A percentile compares a stretch with the other conserved stretches of the same genome.
phyloP scores from a whole-genome alignment of 768 basidiomycete genomes.

The Boletus edulis region DNA sequence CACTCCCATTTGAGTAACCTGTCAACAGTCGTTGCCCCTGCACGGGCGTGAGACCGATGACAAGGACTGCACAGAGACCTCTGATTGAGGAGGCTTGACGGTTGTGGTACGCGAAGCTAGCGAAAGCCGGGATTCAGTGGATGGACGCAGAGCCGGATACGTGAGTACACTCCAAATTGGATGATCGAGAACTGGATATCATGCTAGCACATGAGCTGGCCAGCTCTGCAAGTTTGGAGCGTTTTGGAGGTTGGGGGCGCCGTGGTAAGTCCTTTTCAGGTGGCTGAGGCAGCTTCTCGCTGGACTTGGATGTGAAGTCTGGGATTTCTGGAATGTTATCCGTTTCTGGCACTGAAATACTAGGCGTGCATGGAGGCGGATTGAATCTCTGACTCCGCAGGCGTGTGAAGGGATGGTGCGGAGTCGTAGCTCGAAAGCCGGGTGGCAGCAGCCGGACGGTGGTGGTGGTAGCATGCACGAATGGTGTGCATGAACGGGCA shows the following conservation, averaged over 20 bases:
- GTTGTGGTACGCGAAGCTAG: slow-evolving; percentile 26
- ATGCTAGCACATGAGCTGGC: slow-evolving; percentile 63
- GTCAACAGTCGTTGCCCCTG: no score
- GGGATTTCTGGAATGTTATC: slow-evolving; percentile 57
- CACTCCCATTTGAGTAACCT: no score
- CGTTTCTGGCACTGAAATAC: slow-evolving; percentile 42
- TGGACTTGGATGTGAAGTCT: slow-evolving; percentile 50
- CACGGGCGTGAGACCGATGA: no score
- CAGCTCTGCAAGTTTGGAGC: slow-evolving; percentile 67
- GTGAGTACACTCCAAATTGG: slow-evolving; percentile 59
- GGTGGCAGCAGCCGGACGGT: no score
- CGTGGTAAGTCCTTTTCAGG: slow-evolving; percentile 24
- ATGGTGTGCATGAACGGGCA: no score
- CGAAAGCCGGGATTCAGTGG: slow-evolving; percentile 49
- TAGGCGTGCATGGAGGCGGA: slow-evolving; percentile 40
- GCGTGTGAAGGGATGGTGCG: slow-evolving; percentile 51
- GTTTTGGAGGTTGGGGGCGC: slow-evolving; percentile 33
- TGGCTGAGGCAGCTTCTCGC: slow-evolving; percentile 23
- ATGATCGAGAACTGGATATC: slow-evolving; percentile 51
- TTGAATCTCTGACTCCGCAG: slow-evolving; percentile 34
- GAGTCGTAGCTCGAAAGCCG: slow-evolving; percentile 57
- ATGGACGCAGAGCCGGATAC: slow-evolving; percentile 67
- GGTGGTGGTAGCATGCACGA: no score
- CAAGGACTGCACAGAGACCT: slow-evolving; percentile 18
- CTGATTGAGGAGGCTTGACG: slow-evolving; percentile 9